These are phyloP conservation scores for Alternaria solani DNA, from an alignment of 2,329 filamentous ascomycete species.

Conservation along the genomic window DNA sequence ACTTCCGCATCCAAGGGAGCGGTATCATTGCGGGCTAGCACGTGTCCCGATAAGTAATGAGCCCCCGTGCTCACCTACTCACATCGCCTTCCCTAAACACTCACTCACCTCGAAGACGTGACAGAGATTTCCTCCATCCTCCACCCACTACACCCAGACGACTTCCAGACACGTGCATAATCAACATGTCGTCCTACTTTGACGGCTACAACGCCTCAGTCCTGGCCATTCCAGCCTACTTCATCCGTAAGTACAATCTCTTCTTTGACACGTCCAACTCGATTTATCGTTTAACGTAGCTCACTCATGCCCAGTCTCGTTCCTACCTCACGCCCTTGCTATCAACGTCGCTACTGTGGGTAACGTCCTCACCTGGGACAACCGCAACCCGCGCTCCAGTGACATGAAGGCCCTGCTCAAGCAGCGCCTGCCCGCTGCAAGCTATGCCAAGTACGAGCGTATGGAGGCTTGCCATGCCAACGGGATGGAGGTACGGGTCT, in stretches of 20 bases:
- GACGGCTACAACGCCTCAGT: slow-evolving; percentile 51
- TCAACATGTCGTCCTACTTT: slow-evolving; percentile 24
- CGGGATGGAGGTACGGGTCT: slow-evolving; percentile 48
- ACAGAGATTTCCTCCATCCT: not conserved
- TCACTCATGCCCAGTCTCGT: not conserved
- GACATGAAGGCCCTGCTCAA: slow-evolving; percentile 48
- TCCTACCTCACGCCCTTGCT: too few species aligned
- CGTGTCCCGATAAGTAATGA: not conserved
- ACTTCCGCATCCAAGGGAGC: slow-evolving; percentile 1
- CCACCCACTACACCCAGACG: not conserved
- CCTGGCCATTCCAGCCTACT: slow-evolving; percentile 56
- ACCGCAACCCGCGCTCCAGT: slow-evolving; percentile 13
- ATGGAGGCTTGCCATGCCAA: slow-evolving; percentile 57
- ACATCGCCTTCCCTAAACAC: not conserved
- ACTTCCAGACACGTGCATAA: not conserved
- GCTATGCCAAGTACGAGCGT: slow-evolving; percentile 55
- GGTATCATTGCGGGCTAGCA: not conserved
- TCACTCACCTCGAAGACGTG: not conserved
- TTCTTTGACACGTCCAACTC: not conserved
- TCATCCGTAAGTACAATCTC: slow-evolving; percentile 30
- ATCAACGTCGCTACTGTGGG: too few species aligned
- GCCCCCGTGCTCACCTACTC: not conserved
- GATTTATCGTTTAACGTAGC: not conserved
- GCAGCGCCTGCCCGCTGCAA: slow-evolving; percentile 47
- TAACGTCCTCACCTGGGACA: too few species aligned